Percentiles rank a stretch among this genome's conserved stretches.
These are phyloP conservation scores for Neopestalotiopsis sp. DNA, from an alignment of 2,329 filamentous ascomycete species.

Conservation along the genomic window DNA sequence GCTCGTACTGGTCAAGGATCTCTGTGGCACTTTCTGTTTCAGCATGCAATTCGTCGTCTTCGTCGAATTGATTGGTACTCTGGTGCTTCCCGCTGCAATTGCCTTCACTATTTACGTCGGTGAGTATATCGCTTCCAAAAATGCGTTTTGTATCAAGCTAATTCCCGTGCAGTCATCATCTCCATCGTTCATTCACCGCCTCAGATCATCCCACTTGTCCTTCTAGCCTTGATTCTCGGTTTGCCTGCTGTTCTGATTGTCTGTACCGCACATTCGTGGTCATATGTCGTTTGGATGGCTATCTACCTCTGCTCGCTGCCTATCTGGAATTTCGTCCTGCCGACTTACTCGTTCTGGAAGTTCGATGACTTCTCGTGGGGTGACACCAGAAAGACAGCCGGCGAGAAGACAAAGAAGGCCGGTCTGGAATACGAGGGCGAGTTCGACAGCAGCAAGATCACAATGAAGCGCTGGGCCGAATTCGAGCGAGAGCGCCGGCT, in stretches of 20 bases:
- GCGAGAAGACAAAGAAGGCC: slow-evolving; percentile 86
- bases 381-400: slow-evolving; percentile 93
- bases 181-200: slow-evolving; percentile 79
- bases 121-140: slow-evolving; percentile 54
- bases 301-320: slow-evolving; percentile 94
- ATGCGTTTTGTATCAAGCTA: slow-evolving; percentile 23
- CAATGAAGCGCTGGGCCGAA: slow-evolving; percentile 98
- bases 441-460: slow-evolving; percentile 98
- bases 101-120: slow-evolving; percentile 95
- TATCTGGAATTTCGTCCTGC: slow-evolving; percentile 96
- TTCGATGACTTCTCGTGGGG: slow-evolving; percentile 99
- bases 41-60: slow-evolving; percentile 99
- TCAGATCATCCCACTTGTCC: slow-evolving; percentile 88
- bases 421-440: slow-evolving; percentile 91
- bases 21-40: slow-evolving; percentile 99
- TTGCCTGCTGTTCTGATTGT: slow-evolving; percentile 91
- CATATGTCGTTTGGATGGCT: slow-evolving; percentile 95
- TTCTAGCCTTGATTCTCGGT: slow-evolving; percentile 90
- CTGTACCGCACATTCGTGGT: slow-evolving; percentile 88
- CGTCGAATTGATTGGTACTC: slow-evolving; percentile 91
- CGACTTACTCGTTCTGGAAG: slow-evolving; percentile 97
- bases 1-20: slow-evolving; percentile 89
- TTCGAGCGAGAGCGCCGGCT: slow-evolving; percentile 76
- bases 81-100: slow-evolving; percentile 95
- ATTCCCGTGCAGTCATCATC: slow-evolving; percentile 70